Evolutionary conservation across 352 stramenopile species (phyloP), one percentile per base, ranked within the genome.

Genomic region (Pythium phragmitis): DNA sequence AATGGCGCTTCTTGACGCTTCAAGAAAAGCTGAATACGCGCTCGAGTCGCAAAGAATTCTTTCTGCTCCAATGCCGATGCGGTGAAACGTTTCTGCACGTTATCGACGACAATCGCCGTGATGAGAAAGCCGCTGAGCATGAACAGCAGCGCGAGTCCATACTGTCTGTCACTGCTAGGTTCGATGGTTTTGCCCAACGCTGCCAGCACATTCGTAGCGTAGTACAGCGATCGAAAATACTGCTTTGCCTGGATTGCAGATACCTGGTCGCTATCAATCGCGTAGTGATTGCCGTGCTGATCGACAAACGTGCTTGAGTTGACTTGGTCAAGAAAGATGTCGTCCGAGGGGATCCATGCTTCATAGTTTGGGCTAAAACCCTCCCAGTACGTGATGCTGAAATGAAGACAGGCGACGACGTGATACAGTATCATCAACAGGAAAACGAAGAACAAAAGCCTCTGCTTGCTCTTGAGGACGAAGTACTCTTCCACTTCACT

Each of bases 61-160:
- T 89, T 92, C 47, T 92, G 82, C 13, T 92, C 82, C 30, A 85
- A 71, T 17, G 82, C 80, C 8, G 82, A 92, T 0, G 82, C 80
- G 1, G 82, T 92, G 43, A 92, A 88, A 19, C 79, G 68, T 59
- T 92, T 92, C 62, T 92, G 82, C 7, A 90, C 82, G 23, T 89
- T 88, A 58, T 91, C 80, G 4, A 91, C 80, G 17, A 89, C 80
- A 33, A 87, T 78, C 6, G 80, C 82, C 1, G 82, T 89, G 55
- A 90, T 83, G 50, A 92, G 81, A 52, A 92, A 90, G 0, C 80
- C 82, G 28, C 78, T 89, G 16, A 92, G 57, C 79, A 90, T 92
- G 61, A 90, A 87, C 2, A 82, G 21, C 12, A 89, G 65, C 8
- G 80, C 82, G 8, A 76, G 41, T 2, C 71, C 69, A 30, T 84